Evolutionary conservation across 2,329 filamentous ascomycete species (phyloP).

Genomic region (Beauveria asiatica): DNA sequence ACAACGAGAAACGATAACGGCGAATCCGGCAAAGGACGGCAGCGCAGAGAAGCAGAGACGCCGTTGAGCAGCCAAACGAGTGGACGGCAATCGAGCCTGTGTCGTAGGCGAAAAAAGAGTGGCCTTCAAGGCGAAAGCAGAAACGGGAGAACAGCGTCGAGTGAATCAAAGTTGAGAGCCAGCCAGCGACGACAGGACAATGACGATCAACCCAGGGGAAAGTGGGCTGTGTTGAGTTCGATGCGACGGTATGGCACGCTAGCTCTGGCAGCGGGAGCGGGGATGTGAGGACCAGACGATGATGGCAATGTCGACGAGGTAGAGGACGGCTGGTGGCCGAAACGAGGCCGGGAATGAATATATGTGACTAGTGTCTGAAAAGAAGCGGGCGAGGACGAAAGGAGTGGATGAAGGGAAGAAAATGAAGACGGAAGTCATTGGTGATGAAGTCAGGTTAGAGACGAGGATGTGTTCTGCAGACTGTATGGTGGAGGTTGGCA

Average conservation of each 20-base stretch:
- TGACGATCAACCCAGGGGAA: slow-evolving; percentile 1
- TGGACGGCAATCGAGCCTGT: slow-evolving; percentile 2
- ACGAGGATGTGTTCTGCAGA: neutral
- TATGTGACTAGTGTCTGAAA: neutral
- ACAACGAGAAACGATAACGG: neutral
- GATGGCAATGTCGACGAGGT: neutral
- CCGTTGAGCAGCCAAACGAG: slow-evolving; percentile 2
- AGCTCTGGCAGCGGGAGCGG: neutral
- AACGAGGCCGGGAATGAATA: neutral
- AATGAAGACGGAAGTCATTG: neutral
- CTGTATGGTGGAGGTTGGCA: neutral
- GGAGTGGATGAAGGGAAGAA: neutral
- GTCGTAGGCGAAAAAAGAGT: neutral
- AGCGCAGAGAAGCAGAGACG: neutral
- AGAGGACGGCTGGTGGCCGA: neutral
- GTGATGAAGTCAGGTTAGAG: neutral
- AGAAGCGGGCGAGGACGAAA: neutral
- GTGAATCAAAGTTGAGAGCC: slow-evolving; percentile 11
- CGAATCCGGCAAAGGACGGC: neutral
- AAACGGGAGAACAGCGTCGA: neutral
- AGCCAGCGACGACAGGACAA: neutral
- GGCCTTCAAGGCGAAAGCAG: slow-evolving; percentile 3
- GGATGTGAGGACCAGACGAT: neutral
- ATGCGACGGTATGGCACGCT: neutral
- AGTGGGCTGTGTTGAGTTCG: neutral